Conservation (phyloP, 192 early-diverging fungal species). For the Mortierella antarctica region DNA sequence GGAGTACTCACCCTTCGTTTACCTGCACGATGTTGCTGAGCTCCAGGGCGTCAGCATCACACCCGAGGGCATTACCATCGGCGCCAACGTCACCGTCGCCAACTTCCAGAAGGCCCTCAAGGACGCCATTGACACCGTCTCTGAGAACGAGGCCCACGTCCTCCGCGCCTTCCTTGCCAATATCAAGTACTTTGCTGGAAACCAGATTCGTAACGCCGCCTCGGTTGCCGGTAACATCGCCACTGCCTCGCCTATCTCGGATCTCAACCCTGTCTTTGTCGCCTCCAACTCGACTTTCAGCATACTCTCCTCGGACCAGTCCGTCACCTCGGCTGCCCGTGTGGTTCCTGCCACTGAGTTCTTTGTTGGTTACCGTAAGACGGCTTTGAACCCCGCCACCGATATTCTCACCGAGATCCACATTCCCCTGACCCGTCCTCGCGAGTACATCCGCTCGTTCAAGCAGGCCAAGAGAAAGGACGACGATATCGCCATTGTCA, state of each 20-base stretch:
- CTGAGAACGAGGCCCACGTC: conserved; percentile 59
- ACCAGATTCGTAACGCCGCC: conserved; percentile 89
- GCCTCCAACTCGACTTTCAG: conserved; percentile 69
- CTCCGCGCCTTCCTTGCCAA: conserved; percentile 78
- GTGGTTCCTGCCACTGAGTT: conserved; percentile 74
- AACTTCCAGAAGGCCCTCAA: conserved; percentile 65
- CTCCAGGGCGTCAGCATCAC: conserved; percentile 61
- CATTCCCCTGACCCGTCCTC: conserved; percentile 68
- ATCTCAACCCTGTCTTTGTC: conserved; percentile 88
- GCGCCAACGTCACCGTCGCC: conserved; percentile 75
- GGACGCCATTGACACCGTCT: conserved; percentile 51
- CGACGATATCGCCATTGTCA: conserved; percentile 92
- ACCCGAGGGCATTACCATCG: conserved; percentile 63
- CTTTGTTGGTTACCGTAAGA: conserved; percentile 87
- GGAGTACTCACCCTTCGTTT: conserved; percentile 72
- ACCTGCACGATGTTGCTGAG: conserved; percentile 76
- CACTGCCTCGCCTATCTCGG: conserved; percentile 91
- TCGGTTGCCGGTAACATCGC: conserved; percentile 87
- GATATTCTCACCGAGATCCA: conserved; percentile 77
- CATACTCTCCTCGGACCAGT: conserved; percentile 52
- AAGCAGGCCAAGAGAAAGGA: conserved; percentile 91
- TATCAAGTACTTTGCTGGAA: conserved; percentile 83
- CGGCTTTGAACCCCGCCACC: conserved; percentile 63
- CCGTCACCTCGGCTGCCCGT: conserved; percentile 53
- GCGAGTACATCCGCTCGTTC: conserved; percentile 78